A percentile compares a stretch with the other conserved stretches of the same genome.
These are phyloP conservation scores for Thinopyrum obtusiflorum DNA, from an alignment of 202 grass and related monocot genomes.

Conservation along the genomic window DNA sequence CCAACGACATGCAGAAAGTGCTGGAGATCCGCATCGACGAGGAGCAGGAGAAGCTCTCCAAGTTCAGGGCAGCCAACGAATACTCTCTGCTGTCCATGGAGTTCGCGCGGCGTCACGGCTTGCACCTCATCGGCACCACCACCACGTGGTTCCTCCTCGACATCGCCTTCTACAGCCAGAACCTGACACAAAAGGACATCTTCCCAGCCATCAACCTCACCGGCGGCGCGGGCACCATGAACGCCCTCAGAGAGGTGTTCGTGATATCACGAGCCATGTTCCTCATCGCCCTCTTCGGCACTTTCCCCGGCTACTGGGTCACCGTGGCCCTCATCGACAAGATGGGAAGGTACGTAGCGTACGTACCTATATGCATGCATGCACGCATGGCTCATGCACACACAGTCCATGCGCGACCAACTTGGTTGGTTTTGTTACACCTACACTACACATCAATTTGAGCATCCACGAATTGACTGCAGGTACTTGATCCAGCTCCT, in stretches of 20 bases:
- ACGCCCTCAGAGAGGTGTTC: slow-evolving; percentile 49
- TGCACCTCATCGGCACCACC: slow-evolving; percentile 45
- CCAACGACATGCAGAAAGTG: no score
- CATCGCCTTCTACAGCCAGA: slow-evolving; percentile 74
- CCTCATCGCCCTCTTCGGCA: slow-evolving; percentile 59
- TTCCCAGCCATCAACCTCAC: slow-evolving; percentile 41
- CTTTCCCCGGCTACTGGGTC: slow-evolving; percentile 68
- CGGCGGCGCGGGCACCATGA: neutral
- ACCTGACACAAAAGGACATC: slow-evolving; percentile 59
- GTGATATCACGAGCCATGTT: slow-evolving; percentile 46
- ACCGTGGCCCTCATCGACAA: slow-evolving; percentile 7
- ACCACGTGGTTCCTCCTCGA: slow-evolving; percentile 64
- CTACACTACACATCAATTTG: no score
- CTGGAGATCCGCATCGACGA: no score
- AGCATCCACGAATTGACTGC: neutral
- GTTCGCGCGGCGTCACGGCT: slow-evolving; percentile 40
- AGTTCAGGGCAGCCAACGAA: slow-evolving; percentile 30
- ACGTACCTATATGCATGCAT: no score
- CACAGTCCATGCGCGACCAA: no score
- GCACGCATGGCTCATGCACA: no score
- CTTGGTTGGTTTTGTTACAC: neutral
- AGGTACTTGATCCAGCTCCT: slow-evolving; percentile 44
- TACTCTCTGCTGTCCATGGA: slow-evolving; percentile 33
- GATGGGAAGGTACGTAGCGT: no score
- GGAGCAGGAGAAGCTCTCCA: no score